Base-by-base conservation (phyloP, 495 filamentous ascomycete species). In the Pyronema omphalodes region DNA sequence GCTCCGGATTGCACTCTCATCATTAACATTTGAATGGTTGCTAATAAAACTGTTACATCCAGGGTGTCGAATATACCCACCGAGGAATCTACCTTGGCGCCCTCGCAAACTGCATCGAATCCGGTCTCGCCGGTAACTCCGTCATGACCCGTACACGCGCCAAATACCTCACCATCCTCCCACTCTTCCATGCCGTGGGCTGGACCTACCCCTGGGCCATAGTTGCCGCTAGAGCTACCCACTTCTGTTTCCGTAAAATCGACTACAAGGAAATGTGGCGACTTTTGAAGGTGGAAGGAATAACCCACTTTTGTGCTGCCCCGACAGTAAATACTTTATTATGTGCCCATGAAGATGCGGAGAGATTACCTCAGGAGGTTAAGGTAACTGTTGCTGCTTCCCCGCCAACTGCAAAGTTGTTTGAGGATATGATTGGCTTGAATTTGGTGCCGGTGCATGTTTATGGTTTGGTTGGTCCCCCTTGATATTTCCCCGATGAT, bases 301-400 rank as follows among this genome's bases (percentile, higher is more conserved):
- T 96, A 53, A 96, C 87, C 6, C 91, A 98, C 69, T 96, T 88
- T 73, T 89, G 87, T 62, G 91, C 91, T 5, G 91, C 91, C 5
- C 91, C 91, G 11, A 98, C 91, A 3, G 91, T 98, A 44, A 95
- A 95, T 68, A 98, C 88, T 0, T 70, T 96, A 1, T 77, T 98
- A 7, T 95, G 91, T 67, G 79, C 79, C 35, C 74, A 80, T 0
- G 69, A 75, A 39, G 77, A 84, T 60, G 91, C 91, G 3, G 76
- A 75, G 55, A 69, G 58, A 47, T 71, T 96, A 4, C 73, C 80
- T 1, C 67, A 77, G 6, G 79, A 80, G 3, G 87, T 96, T 40
- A 76, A 80, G 1, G 91, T 96, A 19, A 95, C 86, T 1, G 93
- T 98, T 15, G 91, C 91, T 35, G 91, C 91, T 3, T 84, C 79